Base-by-base conservation (phyloP, 148 eudicot species). In the Pouteria glomerata region DNA sequence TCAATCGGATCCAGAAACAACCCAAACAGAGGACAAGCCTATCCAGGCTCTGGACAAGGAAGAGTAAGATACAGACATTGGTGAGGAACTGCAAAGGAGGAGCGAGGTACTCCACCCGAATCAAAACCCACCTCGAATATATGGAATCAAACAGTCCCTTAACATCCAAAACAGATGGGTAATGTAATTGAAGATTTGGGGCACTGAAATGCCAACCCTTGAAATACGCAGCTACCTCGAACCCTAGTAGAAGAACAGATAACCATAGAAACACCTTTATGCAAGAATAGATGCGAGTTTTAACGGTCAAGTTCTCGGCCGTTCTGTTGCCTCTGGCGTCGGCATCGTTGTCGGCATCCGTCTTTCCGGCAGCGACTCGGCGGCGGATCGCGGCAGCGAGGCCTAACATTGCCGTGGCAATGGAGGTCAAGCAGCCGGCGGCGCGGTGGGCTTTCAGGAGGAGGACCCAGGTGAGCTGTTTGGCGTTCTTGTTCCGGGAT, bases 381-480 rank as follows among this genome's bases (percentile, higher is more conserved):
- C 93, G 87, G 66, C 86, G 90, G 3, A 91, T 79, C 33, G 88
- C 85, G 62, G 86, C 24, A 63, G 84, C 85, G 59, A 88, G 75
- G 61, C 78, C 44, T 74, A 84, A 47, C 57, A 80, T 70, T 41
- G 88, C 78, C 33, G 88, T 14, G 29, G 85, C 95, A 15, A 83
- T 31, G 68, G 96, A 90, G 63, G 96, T 80, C 3, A 90, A 56
- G 37, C 96, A 90, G 16, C 98, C 98, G 34, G 98, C 98, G 21
- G 98, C 96, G 0, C 79, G 79, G 77, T 93, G 91, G 62, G 96
- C 98, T 33, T 85, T 86, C 1, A 93, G 68, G 35, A 90, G 87
- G 19, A 93, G 86, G 8, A 93, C 96, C 98, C 98, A 92, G 0
- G 93, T 93, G 29, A 93, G 83, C 79, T 93, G 96, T 64, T 85